Evolutionary conservation across 345 rosid species (phyloP).

Genomic region (Diplotaxis tenuifolia): DNA sequence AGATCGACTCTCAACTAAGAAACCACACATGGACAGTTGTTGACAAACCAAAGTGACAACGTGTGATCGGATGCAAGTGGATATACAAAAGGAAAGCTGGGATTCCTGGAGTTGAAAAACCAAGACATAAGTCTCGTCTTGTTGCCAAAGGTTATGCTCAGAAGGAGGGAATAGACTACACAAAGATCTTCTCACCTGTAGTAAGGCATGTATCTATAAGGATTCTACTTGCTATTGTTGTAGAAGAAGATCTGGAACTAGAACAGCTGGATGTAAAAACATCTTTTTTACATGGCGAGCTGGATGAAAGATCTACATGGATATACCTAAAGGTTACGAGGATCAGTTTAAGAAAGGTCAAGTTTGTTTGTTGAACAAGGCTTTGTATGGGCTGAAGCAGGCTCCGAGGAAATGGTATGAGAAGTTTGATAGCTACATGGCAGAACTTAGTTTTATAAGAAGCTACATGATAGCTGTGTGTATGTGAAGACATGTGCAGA

Average conservation of each 20-base stretch:
- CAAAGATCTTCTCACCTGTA: neutral
- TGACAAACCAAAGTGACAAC: neutral
- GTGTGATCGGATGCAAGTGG: neutral
- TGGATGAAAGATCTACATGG: neutral
- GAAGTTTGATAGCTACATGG: neutral
- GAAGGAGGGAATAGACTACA: neutral
- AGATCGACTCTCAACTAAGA: no score
- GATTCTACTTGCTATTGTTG: neutral
- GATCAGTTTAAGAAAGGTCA: neutral
- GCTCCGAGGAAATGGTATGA: neutral
- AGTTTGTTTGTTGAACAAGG: neutral
- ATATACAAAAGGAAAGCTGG: neutral
- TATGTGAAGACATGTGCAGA: neutral
- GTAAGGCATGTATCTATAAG: no score
- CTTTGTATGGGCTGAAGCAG: neutral
- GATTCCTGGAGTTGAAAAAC: neutral
- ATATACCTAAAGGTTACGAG: neutral
- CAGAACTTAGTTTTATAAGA: neutral
- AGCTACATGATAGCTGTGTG: neutral
- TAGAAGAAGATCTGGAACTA: neutral
- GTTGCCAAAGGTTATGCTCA: no score
- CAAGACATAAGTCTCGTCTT: no score
- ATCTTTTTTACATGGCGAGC: neutral
- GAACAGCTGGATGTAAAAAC: no score
- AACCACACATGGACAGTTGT: neutral